phyloP scores from a whole-genome alignment of 805 yeast genomes.

The Saccharomycopsis sp. region DNA sequence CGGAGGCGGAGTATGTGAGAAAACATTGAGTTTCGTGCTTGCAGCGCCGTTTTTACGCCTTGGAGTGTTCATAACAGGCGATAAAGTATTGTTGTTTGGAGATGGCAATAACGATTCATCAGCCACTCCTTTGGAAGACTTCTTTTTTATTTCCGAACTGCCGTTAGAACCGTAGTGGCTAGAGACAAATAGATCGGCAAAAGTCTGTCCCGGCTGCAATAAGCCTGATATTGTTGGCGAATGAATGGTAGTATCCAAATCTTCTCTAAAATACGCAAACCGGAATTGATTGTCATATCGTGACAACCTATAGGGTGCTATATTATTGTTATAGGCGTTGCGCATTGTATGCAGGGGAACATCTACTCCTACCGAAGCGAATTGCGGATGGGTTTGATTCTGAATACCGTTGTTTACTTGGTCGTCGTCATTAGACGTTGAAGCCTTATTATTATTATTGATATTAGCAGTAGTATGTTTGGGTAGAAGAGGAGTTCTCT shows the following conservation, averaged over 20 bases:
- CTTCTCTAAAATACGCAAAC: slow-evolving; percentile 90
- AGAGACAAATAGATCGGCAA: slow-evolving; percentile 54
- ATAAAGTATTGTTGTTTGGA: no score
- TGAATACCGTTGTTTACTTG: no score
- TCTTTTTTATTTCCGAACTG: slow-evolving; percentile 3
- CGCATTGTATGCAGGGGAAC: no score
- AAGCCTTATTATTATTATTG: neutral
- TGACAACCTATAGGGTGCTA: neutral
- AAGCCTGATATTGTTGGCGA: slow-evolving; percentile 83
- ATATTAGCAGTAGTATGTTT: neutral
- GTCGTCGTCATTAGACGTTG: no score
- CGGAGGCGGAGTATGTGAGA: no score
- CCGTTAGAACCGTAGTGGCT: slow-evolving; percentile 25
- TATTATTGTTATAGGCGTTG: no score
- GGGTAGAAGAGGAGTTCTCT: slow-evolving; percentile 4
- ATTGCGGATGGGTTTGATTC: no score
- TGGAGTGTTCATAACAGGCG: no score
- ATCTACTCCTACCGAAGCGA: no score
- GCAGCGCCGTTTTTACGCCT: neutral
- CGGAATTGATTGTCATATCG: slow-evolving; percentile 46
- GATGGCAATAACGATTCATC: no score
- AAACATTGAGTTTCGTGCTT: no score
- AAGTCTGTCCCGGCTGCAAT: slow-evolving; percentile 52
- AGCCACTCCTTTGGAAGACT: no score
- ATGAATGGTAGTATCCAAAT: slow-evolving; percentile 82